Conservation (phyloP, 1,284 basidiomycete genomes). For the Rhodotorula sp. region DNA sequence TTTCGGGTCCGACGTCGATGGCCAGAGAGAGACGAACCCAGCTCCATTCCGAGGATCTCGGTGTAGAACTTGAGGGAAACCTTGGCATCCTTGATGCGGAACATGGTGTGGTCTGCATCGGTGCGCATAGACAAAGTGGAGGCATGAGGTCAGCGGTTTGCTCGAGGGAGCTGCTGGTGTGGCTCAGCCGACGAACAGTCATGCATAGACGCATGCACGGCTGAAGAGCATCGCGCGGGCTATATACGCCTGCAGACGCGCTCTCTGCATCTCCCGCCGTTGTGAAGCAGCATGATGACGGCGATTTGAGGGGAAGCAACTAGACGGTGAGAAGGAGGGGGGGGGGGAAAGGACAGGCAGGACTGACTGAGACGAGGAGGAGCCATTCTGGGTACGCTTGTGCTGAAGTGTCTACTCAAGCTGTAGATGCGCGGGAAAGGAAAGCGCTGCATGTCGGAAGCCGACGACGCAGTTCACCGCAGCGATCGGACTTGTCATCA, state of each 20-base stretch:
- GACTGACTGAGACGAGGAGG: conserved; percentile 21
- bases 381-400: not conserved
- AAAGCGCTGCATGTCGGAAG: not conserved
- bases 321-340: not conserved
- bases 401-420: not conserved
- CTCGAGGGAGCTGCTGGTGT: not conserved
- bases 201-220: too few relatives aligned
- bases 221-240: too few relatives aligned
- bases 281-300: too few relatives aligned
- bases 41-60: conserved; percentile 80
- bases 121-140: not conserved
- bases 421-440: not conserved
- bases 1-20: too few relatives aligned
- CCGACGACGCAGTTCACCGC: not conserved
- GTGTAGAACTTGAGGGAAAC: conserved; percentile 29
- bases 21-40: conserved; percentile 47
- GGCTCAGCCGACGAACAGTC: too few relatives aligned
- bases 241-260: too few relatives aligned
- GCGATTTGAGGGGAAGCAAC: not conserved
- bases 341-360: too few relatives aligned
- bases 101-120: conserved; percentile 70
- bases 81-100: conserved; percentile 65
- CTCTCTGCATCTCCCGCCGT: too few relatives aligned
- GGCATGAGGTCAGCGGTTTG: not conserved
- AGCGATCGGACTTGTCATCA: not conserved